Evolutionary conservation across 805 yeast species (phyloP), one percentile per base, ranked within the genome.

Genomic region (Starmerella gropengiesseri): DNA sequence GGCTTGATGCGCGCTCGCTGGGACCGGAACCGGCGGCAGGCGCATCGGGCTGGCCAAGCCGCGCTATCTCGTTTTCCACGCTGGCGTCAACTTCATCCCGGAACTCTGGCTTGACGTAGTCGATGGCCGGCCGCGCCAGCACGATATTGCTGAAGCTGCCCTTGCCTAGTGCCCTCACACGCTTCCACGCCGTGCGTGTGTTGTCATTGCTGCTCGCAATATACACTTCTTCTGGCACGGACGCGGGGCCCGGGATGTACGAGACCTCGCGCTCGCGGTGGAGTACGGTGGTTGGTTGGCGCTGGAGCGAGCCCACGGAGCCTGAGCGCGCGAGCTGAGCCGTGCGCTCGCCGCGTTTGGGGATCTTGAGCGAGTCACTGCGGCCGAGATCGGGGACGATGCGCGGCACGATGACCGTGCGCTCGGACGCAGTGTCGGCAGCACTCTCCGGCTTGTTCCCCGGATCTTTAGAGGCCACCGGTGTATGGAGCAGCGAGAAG

Each of bases 121-220:
- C 51, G 11, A 56, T 54, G 22, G 54, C 55, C 11, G 58, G 63
- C 13, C 50, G 40, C 4, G 67, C 69, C 28, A 65, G 53, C 7
- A 66, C 58, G 18, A 66, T 70, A 31, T 56, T 53, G 23, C 61
- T 53, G 45, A 66, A 66, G n/a, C 68, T 62, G 5, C 70, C 70
- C 20, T 61, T 54, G 4, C 70, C 70, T 3, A 66, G 53, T 12
- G 50, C 49, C 19, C 54, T 41, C 22, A 61, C 41, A 7, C 49
- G 28, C 21, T 32, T 44, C 54, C 54, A 50, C 9, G 50, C 50
- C 7, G 50, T 38, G 7, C 36, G 39, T 9, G 27, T 22, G n/a
- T 41, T 44, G 12, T 26, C 5, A 13, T 14, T n/a, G 27, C 44
- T 40, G 5, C 19, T 12, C 2, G 54, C 53, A 1, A 49, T 14